Evolutionary conservation across 306 rosid genomes (phyloP).

Genomic region (Lathyrus tuberosus): DNA sequence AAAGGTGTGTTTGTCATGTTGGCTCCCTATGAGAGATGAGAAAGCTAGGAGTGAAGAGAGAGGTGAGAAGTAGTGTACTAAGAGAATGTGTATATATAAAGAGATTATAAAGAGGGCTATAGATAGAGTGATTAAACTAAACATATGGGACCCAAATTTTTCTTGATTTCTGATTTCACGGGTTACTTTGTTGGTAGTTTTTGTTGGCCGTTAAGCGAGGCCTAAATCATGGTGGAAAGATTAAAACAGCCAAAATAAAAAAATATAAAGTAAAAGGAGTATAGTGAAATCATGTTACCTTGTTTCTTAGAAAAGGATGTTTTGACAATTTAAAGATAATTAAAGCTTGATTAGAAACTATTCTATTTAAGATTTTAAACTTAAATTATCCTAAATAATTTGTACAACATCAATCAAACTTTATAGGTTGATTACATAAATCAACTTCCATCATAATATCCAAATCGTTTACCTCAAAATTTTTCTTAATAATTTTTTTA

Average conservation of each 20-base stretch:
- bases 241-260: constrained; percentile 16
- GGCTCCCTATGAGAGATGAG: not conserved
- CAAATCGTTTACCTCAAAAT: too few species aligned
- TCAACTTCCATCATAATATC: too few species aligned
- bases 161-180: constrained; percentile 68
- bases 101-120: constrained; percentile 44
- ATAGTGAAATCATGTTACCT: constrained; percentile 20
- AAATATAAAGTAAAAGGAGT: not conserved
- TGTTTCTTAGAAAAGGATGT: not conserved
- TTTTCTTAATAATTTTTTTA: too few species aligned
- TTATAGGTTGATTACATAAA: too few species aligned
- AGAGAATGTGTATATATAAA: constrained; percentile 52
- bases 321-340: too few species aligned
- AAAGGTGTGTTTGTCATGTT: constrained; percentile 52
- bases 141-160: constrained; percentile 57
- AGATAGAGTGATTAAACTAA: constrained; percentile 61
- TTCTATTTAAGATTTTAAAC: too few species aligned
- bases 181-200: constrained; percentile 60
- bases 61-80: constrained; percentile 33
- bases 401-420: too few species aligned
- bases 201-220: constrained; percentile 65
- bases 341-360: too few species aligned
- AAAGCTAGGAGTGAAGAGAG: not conserved
- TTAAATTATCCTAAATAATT: too few species aligned
- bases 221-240: constrained; percentile 48